Base-by-base conservation (phyloP, 2,329 filamentous ascomycete genomes). In the Cercospora beticola region DNA sequence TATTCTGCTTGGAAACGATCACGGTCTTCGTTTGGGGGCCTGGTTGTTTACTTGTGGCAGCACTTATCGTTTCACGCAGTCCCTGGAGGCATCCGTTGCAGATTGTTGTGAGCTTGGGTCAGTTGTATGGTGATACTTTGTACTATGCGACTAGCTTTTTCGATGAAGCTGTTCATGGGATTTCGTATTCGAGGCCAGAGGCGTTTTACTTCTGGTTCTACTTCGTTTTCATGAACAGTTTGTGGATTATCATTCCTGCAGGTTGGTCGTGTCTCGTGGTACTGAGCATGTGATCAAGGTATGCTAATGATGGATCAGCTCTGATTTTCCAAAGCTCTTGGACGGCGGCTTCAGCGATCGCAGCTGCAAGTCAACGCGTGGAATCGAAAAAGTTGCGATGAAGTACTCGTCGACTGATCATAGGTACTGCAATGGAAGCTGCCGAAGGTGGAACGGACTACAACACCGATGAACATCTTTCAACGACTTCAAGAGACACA, bases 1-100 rank as follows among this genome's bases (percentile, higher is more conserved):
- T 95, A 74, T 83, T 97, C n/a, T 94, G 91, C 78, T 90, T 97
- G 79, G 93, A 97, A 83, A 88, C 86, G 18, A 88, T 97, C 70
- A 97, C 93, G 1, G 89, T 89, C 52, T 91, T 94, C 81, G 81
- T 83, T 73, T 90, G 88, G 88, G 88, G 88, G 4, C 88, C 88
- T 2, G 80, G 88, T 7, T 89, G 86, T 70, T 86, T 88, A 74
- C 65, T 85, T 67, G 83, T 86, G 43, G 87, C 86, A 30, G 83
- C 81, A 65, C 75, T 86, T 72, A 87, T 88, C 74, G 81, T 85
- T 64, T 79, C 77, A 21, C 81, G 85, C 65, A 83, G 86, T 74
- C 84, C 86, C 14, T 79, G 88, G 68, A 85, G 87, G 68, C 85
- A 88, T 77, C 83, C 87, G 1, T 75, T 89, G 60, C 88, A 89